Evolutionary conservation across 345 rosid genomes (phyloP).

Genomic region (Hibiscus mutabilis): DNA sequence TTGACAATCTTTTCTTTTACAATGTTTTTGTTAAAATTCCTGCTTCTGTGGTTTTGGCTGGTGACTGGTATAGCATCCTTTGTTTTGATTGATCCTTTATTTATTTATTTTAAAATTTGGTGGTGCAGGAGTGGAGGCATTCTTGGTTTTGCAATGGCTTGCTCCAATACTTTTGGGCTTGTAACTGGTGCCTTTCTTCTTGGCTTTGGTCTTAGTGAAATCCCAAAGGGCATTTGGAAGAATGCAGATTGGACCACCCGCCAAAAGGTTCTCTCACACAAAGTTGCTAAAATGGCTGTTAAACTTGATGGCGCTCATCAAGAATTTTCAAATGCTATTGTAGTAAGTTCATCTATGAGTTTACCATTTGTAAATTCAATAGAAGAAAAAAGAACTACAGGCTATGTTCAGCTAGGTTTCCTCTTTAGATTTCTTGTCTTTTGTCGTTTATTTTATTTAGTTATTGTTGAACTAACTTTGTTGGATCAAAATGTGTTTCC

Average conservation of each 20-base stretch:
- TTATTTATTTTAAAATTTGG: neutral
- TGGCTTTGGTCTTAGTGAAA: slow-evolving; percentile 79
- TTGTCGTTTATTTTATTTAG: neutral
- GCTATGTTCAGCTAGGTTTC: neutral
- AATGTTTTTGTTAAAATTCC: neutral
- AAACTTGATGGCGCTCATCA: slow-evolving; percentile 77
- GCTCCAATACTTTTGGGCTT: slow-evolving; percentile 83
- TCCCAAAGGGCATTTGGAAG: slow-evolving; percentile 67
- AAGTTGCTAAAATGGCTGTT: slow-evolving; percentile 77
- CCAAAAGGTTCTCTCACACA: slow-evolving; percentile 71
- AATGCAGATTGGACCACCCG: slow-evolving; percentile 60
- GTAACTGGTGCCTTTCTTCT: slow-evolving; percentile 83
- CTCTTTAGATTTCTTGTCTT: neutral
- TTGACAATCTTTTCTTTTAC: neutral
- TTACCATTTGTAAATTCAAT: neutral
- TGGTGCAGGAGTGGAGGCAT: slow-evolving; percentile 36
- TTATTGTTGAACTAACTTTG: neutral
- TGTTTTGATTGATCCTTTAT: neutral
- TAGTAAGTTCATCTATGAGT: slow-evolving; percentile 35
- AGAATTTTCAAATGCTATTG: slow-evolving; percentile 69
- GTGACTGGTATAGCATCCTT: neutral
- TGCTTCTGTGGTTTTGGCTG: neutral
- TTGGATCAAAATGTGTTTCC: neutral
- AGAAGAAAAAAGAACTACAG: neutral
- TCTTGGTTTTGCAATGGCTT: slow-evolving; percentile 78